Evolutionary conservation across 257 asterid species (phyloP).

Genomic region (Solanum peruvianum): DNA sequence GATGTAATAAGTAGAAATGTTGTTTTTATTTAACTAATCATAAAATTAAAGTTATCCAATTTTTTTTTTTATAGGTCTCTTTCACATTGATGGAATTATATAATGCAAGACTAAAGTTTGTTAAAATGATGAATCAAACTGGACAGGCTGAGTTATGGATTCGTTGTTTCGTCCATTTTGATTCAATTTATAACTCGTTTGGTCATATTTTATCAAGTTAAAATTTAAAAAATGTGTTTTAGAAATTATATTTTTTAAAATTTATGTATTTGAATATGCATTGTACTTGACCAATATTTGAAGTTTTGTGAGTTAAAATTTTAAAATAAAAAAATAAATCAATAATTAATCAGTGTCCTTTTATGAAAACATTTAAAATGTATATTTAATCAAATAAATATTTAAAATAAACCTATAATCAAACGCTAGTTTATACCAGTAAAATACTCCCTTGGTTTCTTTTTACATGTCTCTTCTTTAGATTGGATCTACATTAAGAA

Average conservation of each 20-base stretch:
- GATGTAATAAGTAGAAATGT: no score
- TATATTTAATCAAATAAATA: neutral
- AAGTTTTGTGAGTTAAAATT: neutral
- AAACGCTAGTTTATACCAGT: neutral
- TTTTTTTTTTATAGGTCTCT: neutral
- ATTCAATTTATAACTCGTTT: neutral
- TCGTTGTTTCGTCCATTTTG: neutral
- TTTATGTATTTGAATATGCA: no score
- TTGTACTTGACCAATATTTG: neutral
- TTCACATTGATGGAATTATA: neutral
- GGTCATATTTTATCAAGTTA: neutral
- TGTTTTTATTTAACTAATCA: neutral
- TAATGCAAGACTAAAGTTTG: neutral
- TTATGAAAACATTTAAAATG: no score
- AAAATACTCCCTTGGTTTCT: neutral
- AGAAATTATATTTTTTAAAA: neutral
- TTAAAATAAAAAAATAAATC: neutral
- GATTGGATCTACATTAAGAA: no score
- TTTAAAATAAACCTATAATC: neutral
- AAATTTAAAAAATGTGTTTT: no score
- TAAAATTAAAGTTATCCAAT: no score
- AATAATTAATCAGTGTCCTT: neutral
- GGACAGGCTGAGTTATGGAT: neutral
- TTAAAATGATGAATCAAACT: neutral
- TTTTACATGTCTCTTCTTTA: no score